phyloP scores from a whole-genome alignment of 2,329 filamentous ascomycete species.

The Penicillium oxalicum region DNA sequence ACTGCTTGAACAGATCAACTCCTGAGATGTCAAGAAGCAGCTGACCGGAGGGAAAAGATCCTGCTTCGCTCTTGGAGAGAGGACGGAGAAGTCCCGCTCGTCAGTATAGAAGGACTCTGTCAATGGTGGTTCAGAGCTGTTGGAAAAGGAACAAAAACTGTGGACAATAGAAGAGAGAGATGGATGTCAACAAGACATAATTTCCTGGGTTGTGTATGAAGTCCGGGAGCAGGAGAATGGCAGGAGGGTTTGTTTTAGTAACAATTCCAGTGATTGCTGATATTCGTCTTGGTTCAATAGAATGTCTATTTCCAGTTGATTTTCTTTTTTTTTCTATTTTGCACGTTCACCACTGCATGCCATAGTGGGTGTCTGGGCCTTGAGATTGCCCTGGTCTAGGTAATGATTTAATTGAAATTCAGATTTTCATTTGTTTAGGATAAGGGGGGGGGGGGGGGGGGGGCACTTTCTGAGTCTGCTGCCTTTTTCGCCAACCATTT shows the following conservation, averaged over 20 bases:
- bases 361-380: background rate
- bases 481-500: background rate
- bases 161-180: slow-evolving; percentile 14
- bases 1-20: too few relatives aligned
- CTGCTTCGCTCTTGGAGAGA: too few relatives aligned
- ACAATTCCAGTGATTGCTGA: slow-evolving; percentile 23
- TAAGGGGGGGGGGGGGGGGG: too few relatives aligned
- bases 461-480: background rate
- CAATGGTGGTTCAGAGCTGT: background rate
- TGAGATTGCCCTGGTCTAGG: background rate
- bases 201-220: slow-evolving; percentile 17
- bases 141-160: slow-evolving; percentile 8
- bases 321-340: slow-evolving; percentile 9
- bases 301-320: too few relatives aligned
- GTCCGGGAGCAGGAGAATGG: slow-evolving; percentile 9
- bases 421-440: too few relatives aligned
- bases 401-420: too few relatives aligned
- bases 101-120: too few relatives aligned
- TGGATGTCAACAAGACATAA: slow-evolving; percentile 11
- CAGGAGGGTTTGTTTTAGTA: slow-evolving; percentile 23
- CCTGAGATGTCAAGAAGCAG: too few relatives aligned
- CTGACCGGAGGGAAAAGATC: too few relatives aligned
- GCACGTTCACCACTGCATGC: background rate
- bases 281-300: too few relatives aligned
- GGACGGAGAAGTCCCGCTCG: too few relatives aligned